Evolutionary conservation across 2,329 filamentous ascomycete genomes (phyloP).

Genomic region (Hawksworthiomyces lignivorus): DNA sequence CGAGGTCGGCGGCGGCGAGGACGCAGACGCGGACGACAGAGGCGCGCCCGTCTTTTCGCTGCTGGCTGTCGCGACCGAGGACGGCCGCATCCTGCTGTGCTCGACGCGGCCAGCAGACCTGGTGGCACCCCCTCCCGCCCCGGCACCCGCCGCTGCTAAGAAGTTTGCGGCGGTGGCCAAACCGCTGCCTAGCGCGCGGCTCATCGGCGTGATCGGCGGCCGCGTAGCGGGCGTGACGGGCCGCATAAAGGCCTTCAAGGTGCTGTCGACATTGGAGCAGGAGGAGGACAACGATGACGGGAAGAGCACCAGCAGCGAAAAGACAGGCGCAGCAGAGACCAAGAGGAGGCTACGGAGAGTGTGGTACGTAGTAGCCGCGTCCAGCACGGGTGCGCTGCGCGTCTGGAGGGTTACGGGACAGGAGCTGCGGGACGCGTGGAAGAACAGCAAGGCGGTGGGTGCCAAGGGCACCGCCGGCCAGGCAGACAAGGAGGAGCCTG

Average conservation of each 20-base stretch:
- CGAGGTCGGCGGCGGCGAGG: conserved; percentile 38
- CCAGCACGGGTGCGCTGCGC: conserved; percentile 80
- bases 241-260: conserved; percentile 82
- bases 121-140: conserved; percentile 18
- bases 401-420: conserved; percentile 58
- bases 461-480: conserved; percentile 18
- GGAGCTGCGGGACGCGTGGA: conserved; percentile 26
- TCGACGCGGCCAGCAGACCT: conserved; percentile 53
- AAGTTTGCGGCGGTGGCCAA: conserved; percentile 17
- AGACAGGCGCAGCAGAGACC: no score
- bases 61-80: conserved; percentile 78
- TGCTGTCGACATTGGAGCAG: conserved; percentile 39
- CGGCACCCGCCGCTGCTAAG: conserved; percentile 7
- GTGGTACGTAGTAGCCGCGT: conserved; percentile 59
- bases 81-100: conserved; percentile 80
- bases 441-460: background rate
- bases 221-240: conserved; percentile 56
- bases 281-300: conserved; percentile 26
- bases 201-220: conserved; percentile 73
- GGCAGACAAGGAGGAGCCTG: conserved; percentile 18
- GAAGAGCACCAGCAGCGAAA: conserved; percentile 2
- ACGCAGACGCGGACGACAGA: conserved; percentile 19
- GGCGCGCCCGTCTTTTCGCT: conserved; percentile 27
- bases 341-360: conserved; percentile 18
- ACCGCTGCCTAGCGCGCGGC: conserved; percentile 49